Evolutionary conservation across 805 yeast species (phyloP), one percentile per base, ranked within the genome.

Genomic region (Starmerella stellata): DNA sequence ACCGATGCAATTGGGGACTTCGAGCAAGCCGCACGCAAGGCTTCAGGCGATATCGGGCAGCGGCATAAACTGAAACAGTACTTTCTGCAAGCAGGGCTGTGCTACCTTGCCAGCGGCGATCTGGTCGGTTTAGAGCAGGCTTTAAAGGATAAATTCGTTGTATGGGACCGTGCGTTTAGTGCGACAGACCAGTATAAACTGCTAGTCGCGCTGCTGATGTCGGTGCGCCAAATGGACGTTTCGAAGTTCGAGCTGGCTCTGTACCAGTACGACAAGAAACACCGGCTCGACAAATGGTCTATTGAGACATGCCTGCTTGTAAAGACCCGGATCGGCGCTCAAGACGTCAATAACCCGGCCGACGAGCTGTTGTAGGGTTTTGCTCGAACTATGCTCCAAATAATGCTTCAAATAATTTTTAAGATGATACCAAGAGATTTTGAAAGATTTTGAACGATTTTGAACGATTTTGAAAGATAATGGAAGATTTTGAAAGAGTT

Each of bases 281-380:
- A 43, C 21, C 47, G 46, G 11, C 43, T 49, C 30, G 45, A 40
- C 25, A 40, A 38, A 21, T 41, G 48, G 44, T 39, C 43, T 15
- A 28, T 47, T 23, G 43, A 45, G 19, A 28, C 43, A 11, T 31
- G 44, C 18, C 29, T 49, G 29, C 31, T 27, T 21, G 34, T 47
- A 21, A 45, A 48, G 18, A 37, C 38, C 18, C 28, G 39, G 27
- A 29, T 39, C 28, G 30, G 31, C 30, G n/a, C n/a, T n/a, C 21
- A 40, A 39, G 21, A 25, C 15, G 13, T 15, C 7, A 15, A 7
- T 7, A 32, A 32, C 15, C 43, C 40, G 2, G 34, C 39, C 35
- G 41, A 45, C 36, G 46, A 43, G 35, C 34, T 43, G 15, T 29
- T 43, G 7, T 37, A 25, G 21, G 25, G 9, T n/a, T n/a, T n/a